Percentiles rank a stretch among this genome's conserved stretches.
Conservation (phyloP, 2,329 filamentous ascomycete genomes). For the Aureobasidium vineae region DNA sequence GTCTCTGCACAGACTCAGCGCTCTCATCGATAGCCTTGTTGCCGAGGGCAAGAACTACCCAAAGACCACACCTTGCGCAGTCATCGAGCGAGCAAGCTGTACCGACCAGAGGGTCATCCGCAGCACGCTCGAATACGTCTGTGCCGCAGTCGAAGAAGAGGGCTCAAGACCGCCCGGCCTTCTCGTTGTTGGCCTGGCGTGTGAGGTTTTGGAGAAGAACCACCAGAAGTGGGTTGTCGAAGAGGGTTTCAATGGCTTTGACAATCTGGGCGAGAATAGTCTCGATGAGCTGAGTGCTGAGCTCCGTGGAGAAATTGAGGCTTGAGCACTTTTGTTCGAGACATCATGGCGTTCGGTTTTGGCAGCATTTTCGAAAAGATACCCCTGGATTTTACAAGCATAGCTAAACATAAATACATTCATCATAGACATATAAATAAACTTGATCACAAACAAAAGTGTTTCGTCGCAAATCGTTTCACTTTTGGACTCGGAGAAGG, state of each 20-base stretch:
- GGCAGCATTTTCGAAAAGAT: conserved; percentile 10
- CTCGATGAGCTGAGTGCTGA: conserved; percentile 36
- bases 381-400: conserved; percentile 12
- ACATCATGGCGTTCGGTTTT: conserved; percentile 5
- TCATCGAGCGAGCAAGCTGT: conserved; percentile 90
- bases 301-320: conserved; percentile 9
- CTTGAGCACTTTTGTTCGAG: neutral
- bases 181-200: conserved; percentile 79
- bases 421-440: conserved; percentile 13
- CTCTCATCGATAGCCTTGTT: conserved; percentile 70
- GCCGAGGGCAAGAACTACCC: conserved; percentile 61
- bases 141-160: conserved; percentile 79
- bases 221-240: conserved; percentile 77
- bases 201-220: conserved; percentile 68
- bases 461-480: neutral
- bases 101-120: conserved; percentile 91
- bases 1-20: conserved; percentile 81
- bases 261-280: conserved; percentile 44
- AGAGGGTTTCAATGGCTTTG: conserved; percentile 77
- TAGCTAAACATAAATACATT: conserved; percentile 1
- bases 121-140: conserved; percentile 77
- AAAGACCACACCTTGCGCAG: conserved; percentile 76
- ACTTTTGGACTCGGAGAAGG: too few species aligned
- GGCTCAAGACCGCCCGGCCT: conserved; percentile 87
- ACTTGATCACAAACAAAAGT: neutral